Base-by-base conservation (phyloP, 2,329 filamentous ascomycete species). In the Fusarium annulatum region DNA sequence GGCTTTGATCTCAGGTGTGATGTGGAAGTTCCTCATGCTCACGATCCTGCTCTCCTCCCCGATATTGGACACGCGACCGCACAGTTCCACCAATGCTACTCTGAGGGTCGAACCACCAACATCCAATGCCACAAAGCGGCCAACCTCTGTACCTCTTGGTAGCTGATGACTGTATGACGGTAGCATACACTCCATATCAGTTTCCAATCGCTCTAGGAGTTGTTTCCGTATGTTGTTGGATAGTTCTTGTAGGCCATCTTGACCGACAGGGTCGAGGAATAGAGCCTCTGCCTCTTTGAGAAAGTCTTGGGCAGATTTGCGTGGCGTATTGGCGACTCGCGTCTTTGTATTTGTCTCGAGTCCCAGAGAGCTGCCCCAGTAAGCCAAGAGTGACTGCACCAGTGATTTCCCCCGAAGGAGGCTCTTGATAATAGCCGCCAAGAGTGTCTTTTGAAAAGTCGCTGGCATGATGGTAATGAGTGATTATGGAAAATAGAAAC, bases 71-170 rank as follows among this genome's bases (percentile, higher is more conserved):
- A 80, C 82, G 36, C 84, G 82, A 16, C 89, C 88, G 58, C 83
- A 82, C 63, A 93, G 83, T 71, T 91, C 86, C 51, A 93, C 89
- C 73, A 93, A 78, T 10, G 89, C 91, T 36, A 93, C 89, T 59
- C 91, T 85, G 68, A 93, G 82, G 16, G 90, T 93, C 42, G 91
- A 92, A 4, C 91, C 91, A 42, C 91, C 91, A n/a, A 93, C 89
- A 79, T 93, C 91, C 42, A 92, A 83, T 28, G 90, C 89, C 60
- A 93, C 82, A 78, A 87, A 92, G 59, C 86, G 86, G 33, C 91
- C 91, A 48, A 78, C 80, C 77, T 92, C 91, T 52, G 83, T 79
- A 58, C 91, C 91, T n/a, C 82, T 85, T 3, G 91, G 91, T 10
- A 93, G 83, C 72, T 89, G 87, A 74, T 91, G 87, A 82, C 88